A percentile compares a stretch with the other conserved stretches of the same genome.
phyloP scores from a whole-genome alignment of 176 grass and related monocot genomes.

The Phragmites australis region DNA sequence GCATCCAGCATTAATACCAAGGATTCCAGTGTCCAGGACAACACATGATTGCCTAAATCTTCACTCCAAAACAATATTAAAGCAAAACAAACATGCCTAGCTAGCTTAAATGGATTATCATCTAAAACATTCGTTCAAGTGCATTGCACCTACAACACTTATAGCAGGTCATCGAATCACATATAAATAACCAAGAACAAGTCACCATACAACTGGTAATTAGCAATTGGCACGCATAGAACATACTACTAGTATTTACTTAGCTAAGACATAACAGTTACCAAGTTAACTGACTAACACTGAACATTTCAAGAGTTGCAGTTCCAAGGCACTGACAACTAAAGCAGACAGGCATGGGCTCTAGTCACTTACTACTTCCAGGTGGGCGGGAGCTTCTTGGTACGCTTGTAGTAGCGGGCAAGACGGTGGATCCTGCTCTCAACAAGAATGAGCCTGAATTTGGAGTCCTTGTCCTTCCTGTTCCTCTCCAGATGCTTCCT shows the following conservation, averaged over 20 bases:
- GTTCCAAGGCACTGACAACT: too few relatives aligned
- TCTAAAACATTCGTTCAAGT: neutral
- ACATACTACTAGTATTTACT: too few relatives aligned
- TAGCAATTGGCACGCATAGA: neutral
- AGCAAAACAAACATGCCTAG: too few relatives aligned
- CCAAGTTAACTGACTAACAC: neutral
- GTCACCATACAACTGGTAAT: neutral
- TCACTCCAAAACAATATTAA: too few relatives aligned
- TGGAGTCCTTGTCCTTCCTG: constrained; percentile 96
- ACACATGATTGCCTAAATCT: neutral
- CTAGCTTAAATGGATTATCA: neutral
- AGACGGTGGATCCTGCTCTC: constrained; percentile 96
- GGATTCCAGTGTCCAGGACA: too few relatives aligned
- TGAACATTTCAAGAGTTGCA: neutral
- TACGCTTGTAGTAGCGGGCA: constrained; percentile 95
- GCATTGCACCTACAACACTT: neutral
- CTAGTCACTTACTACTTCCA: constrained; percentile 82
- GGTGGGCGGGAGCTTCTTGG: constrained; percentile 89
- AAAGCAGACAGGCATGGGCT: neutral
- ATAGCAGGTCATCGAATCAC: neutral
- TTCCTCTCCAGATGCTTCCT: constrained; percentile 97
- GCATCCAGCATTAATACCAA: neutral
- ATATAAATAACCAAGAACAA: neutral
- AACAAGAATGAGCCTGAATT: constrained; percentile 89
- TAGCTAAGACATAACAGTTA: neutral